A percentile compares a stretch with the other conserved stretches of the same genome.
phyloP scores from a whole-genome alignment of 352 stramenopile genomes.

The Stramenopiles sp. region DNA sequence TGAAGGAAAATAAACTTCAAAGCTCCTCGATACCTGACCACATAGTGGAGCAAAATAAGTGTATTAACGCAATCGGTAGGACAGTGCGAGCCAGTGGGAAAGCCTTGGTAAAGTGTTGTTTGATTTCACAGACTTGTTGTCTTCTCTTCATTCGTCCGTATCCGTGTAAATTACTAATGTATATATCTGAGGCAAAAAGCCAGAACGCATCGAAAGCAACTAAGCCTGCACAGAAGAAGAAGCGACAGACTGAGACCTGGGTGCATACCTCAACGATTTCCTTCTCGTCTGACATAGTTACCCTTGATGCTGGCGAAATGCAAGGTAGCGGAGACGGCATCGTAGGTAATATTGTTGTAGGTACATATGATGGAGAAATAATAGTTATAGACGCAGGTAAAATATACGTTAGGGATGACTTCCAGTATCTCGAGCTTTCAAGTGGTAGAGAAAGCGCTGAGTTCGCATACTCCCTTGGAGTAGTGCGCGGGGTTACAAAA shows the following conservation, averaged over 20 bases:
- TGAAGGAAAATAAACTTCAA: too few species aligned
- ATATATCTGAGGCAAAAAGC: neutral
- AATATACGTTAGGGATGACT: neutral
- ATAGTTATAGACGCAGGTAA: neutral
- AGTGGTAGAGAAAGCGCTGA: neutral
- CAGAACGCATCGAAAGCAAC: neutral
- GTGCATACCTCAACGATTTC: neutral
- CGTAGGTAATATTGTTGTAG: neutral
- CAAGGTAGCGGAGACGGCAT: neutral
- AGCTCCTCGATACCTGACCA: too few species aligned
- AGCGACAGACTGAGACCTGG: neutral
- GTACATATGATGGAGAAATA: neutral
- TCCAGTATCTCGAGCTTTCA: neutral
- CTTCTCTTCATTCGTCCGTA: neutral
- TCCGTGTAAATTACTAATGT: neutral
- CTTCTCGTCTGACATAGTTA: neutral
- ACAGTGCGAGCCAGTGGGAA: neutral
- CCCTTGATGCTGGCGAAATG: neutral
- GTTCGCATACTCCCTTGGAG: neutral
- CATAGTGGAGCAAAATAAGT: neutral
- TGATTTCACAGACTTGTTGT: neutral
- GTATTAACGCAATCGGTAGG: neutral
- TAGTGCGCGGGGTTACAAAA: neutral
- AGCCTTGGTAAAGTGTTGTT: neutral
- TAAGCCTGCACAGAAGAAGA: neutral